A percentile compares a stretch with the other conserved stretches of the same genome.
Conservation (phyloP, 2,329 filamentous ascomycete genomes). For the Fusarium sp. region DNA sequence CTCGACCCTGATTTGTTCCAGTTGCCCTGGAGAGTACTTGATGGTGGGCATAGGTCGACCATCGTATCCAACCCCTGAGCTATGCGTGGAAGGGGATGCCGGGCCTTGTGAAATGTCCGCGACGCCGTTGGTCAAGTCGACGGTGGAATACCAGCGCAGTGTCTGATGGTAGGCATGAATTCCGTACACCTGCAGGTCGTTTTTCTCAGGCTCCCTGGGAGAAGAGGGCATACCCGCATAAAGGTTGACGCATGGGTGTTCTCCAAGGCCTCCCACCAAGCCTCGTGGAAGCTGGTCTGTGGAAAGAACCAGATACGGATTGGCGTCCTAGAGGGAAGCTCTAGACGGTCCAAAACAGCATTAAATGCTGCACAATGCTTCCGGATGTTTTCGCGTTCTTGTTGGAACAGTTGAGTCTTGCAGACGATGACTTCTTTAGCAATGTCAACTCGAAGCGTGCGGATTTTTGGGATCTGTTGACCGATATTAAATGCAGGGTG, state of each 20-base stretch:
- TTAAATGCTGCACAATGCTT: not conserved
- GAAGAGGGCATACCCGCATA: not conserved
- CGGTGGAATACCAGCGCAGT: not conserved
- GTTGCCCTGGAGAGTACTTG: not conserved
- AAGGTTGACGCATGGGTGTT: not conserved
- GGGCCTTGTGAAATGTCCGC: not conserved
- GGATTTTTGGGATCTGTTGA: not conserved
- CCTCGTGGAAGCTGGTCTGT: not conserved
- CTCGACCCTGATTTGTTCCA: not conserved
- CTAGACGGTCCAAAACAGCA: not conserved
- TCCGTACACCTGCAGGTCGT: not conserved
- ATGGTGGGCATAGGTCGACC: not conserved
- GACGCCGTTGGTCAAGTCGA: not conserved
- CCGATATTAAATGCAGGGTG: not conserved
- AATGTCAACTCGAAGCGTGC: not conserved
- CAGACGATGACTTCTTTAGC: not conserved
- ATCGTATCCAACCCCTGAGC: not conserved
- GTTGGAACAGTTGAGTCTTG: not conserved
- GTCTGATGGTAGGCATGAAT: not conserved
- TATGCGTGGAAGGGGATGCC: not conserved
- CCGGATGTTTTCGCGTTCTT: not conserved
- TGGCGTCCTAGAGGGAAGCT: not conserved
- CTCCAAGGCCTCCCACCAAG: not conserved
- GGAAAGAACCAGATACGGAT: not conserved
- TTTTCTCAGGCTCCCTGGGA: not conserved